phyloP scores from a whole-genome alignment of 495 filamentous ascomycete species.

The Podospora pseudoanserina region DNA sequence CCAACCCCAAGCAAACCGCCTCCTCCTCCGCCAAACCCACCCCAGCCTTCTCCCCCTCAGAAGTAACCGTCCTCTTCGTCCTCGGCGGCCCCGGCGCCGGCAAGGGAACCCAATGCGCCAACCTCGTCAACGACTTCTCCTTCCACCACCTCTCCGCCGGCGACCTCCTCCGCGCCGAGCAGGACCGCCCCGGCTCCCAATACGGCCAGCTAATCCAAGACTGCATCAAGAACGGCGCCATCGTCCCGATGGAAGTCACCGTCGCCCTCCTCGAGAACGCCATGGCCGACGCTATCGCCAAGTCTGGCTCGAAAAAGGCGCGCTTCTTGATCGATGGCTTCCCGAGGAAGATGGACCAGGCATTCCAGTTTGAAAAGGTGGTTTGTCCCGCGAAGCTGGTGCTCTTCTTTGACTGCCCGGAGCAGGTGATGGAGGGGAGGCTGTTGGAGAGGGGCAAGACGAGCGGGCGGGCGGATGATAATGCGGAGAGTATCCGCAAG shows the following conservation, averaged over 20 bases:
- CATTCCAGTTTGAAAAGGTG: slow-evolving; percentile 81
- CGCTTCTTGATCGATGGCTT: slow-evolving; percentile 93
- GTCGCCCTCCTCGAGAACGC: slow-evolving; percentile 87
- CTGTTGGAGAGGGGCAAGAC: slow-evolving; percentile 89
- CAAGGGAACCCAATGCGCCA: slow-evolving; percentile 84
- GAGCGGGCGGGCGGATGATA: slow-evolving; percentile 85
- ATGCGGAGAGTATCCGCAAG: slow-evolving; percentile 92
- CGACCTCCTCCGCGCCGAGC: slow-evolving; percentile 90
- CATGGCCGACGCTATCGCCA: slow-evolving; percentile 63
- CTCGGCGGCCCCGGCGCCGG: slow-evolving; percentile 76
- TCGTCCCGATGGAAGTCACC: slow-evolving; percentile 99
- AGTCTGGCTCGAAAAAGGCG: slow-evolving; percentile 31
- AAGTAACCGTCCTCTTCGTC: slow-evolving; percentile 85
- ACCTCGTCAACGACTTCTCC: slow-evolving; percentile 82
- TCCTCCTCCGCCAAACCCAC: slow-evolving; percentile 42
- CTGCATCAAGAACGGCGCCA: slow-evolving; percentile 88
- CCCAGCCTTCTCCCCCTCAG: slow-evolving; percentile 73
- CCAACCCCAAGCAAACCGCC: slow-evolving; percentile 12
- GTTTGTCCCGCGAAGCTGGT: slow-evolving; percentile 80
- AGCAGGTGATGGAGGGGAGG: slow-evolving; percentile 77
- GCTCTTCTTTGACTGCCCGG: slow-evolving; percentile 87
- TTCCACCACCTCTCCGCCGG: slow-evolving; percentile 93
- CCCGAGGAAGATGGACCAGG: slow-evolving; percentile 96
- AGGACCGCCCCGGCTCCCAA: slow-evolving; percentile 75
- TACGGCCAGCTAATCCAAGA: slow-evolving; percentile 86